Percentiles rank a stretch among this genome's conserved stretches.
Conservation (phyloP, 345 rosid species). For the Sonneratia caseolaris region DNA sequence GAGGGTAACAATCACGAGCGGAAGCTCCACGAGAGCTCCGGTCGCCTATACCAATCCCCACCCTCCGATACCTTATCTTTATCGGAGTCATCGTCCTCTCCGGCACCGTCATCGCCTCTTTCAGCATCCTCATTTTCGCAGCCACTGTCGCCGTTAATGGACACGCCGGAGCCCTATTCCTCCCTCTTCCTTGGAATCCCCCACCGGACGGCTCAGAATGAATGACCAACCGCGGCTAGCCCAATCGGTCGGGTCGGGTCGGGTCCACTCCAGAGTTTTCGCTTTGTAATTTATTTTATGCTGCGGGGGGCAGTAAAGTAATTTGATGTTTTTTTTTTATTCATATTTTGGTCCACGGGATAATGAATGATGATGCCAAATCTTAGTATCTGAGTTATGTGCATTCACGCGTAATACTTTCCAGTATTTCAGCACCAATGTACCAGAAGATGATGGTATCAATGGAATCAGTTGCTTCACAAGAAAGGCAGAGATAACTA, state of each 20-base stretch:
- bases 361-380: too few species aligned
- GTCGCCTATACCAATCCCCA: conserved; percentile 17
- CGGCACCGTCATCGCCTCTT: conserved; percentile 17
- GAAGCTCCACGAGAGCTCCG: conserved; percentile 40
- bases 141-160: conserved; percentile 17
- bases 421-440: too few species aligned
- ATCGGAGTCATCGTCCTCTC: conserved; percentile 18
- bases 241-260: background rate
- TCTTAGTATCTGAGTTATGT: too few species aligned
- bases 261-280: background rate
- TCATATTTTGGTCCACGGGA: too few species aligned
- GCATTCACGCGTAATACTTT: too few species aligned
- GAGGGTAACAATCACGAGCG: conserved; percentile 37
- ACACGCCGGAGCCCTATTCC: conserved; percentile 36
- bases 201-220: conserved; percentile 29
- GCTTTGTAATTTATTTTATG: background rate
- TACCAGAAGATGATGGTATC: too few species aligned
- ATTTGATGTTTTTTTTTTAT: background rate
- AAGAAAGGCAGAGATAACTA: too few species aligned
- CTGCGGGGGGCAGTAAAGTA: background rate
- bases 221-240: conserved; percentile 17
- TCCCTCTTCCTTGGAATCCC: conserved; percentile 43
- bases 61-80: conserved; percentile 5
- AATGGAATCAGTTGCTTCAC: too few species aligned
- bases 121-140: conserved; percentile 8